phyloP scores from a whole-genome alignment of 139 green algal genomes.

The Chlamydomonas sp. region DNA sequence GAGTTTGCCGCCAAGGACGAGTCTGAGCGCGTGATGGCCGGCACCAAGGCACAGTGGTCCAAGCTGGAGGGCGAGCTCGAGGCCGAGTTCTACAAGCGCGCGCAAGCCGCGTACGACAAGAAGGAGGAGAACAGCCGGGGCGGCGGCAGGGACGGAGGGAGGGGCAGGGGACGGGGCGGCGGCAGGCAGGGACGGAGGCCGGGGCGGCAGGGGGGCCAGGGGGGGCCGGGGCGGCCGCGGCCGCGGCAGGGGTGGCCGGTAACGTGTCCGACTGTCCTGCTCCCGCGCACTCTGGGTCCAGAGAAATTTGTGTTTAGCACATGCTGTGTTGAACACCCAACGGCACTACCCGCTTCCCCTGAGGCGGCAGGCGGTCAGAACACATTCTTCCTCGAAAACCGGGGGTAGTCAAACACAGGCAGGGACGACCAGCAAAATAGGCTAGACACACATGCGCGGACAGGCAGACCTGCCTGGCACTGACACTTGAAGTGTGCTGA shows the following conservation, averaged over 20 bases:
- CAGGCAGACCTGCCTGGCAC: no score
- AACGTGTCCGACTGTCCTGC: no score
- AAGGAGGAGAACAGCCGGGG: neutral
- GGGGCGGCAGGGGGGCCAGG: conserved; percentile 10
- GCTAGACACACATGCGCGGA: no score
- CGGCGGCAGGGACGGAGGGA: conserved; percentile 2
- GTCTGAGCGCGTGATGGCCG: conserved; percentile 36
- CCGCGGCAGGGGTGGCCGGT: neutral
- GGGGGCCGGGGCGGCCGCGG: conserved; percentile 22
- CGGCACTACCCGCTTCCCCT: no score
- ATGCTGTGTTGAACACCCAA: no score
- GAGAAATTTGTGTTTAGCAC: no score
- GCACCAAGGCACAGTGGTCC: conserved; percentile 29
- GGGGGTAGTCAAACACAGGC: no score
- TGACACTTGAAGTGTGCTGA: no score
- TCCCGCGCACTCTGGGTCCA: no score
- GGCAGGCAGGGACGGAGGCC: conserved; percentile 1
- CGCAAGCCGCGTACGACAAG: neutral
- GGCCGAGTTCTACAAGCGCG: conserved; percentile 42
- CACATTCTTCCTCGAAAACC: no score
- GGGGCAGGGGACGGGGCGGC: conserved; percentile 8
- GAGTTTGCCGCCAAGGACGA: conserved; percentile 23
- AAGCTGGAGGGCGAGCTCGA: conserved; percentile 62
- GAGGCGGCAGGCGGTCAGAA: no score
- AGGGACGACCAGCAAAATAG: no score